Percentiles rank a stretch among this genome's conserved stretches.
These are phyloP conservation scores for Mycena floridula DNA, from an alignment of 768 basidiomycete species.

Conservation along the genomic window DNA sequence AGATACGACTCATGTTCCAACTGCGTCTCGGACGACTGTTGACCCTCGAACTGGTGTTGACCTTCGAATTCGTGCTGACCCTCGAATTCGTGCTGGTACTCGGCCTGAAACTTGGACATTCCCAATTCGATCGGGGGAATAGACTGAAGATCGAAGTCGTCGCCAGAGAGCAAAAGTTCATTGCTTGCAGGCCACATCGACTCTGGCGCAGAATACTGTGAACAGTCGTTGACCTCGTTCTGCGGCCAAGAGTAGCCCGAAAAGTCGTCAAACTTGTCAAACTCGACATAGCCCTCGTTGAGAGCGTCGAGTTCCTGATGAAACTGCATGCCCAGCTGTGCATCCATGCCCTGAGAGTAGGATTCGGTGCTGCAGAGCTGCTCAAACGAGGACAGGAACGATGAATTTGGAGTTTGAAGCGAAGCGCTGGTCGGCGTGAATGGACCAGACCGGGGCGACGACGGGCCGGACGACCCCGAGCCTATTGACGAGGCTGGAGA, in stretches of 20 bases:
- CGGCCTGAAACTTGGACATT: slow-evolving; percentile 36
- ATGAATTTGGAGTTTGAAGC: not conserved
- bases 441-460: slow-evolving; percentile 42
- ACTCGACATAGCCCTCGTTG: slow-evolving; percentile 3
- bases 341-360: slow-evolving; percentile 21
- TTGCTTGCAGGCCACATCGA: slow-evolving; percentile 23
- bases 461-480: slow-evolving; percentile 43
- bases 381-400: slow-evolving; percentile 14
- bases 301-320: slow-evolving; percentile 22
- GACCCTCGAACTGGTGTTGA: slow-evolving; percentile 24
- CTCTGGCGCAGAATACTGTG: not conserved
- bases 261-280: slow-evolving; percentile 30
- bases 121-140: slow-evolving; percentile 65
- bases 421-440: slow-evolving; percentile 45
- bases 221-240: slow-evolving; percentile 4
- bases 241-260: slow-evolving; percentile 27
- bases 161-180: slow-evolving; percentile 36
- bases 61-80: slow-evolving; percentile 17
- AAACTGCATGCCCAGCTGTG: slow-evolving; percentile 30
- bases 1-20: not conserved
- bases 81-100: slow-evolving; percentile 9
- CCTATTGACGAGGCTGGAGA: slow-evolving; percentile 45
- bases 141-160: slow-evolving; percentile 61
- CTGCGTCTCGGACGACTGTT: not conserved
- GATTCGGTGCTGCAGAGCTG: slow-evolving; percentile 20